Base-by-base conservation (phyloP, 495 filamentous ascomycete species). In the Entonaema liquescens region DNA sequence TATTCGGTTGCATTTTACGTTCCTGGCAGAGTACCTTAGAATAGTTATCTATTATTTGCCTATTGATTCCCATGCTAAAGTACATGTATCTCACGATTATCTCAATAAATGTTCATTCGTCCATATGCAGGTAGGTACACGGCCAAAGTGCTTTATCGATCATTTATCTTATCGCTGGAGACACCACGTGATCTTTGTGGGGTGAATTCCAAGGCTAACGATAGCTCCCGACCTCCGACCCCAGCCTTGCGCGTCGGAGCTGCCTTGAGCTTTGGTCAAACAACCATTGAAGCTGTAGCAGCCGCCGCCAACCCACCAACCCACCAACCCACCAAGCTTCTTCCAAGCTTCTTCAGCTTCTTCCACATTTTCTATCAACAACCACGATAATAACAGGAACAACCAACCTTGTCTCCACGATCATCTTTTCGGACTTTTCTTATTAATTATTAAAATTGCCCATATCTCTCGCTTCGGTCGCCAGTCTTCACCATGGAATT, bases 401-500 rank as follows among this genome's bases (percentile, higher is more conserved):
- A 5, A 67, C 56, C 26, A 26, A 19, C 15, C 35, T 36, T 36
- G 19, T 42, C 13, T 19, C 49, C 28, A 58, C 62, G 3, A 31
- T 26, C 31, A 56, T 15, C 17, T 7, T 17, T 56, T 4, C 2
- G 15, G 23, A 8, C 3, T 47, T 21, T 23, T 9, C 36, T 23
- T 19, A 23, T 17, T 23, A 21, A 52, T 23, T 19, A 23, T 17
- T 52, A 13, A 52, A 23, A 26, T 25, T 21, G 25, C 25, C 11
- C 53, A 35, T 28, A 35, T 17, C 9, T 40, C 5, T 21, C 33
- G 38, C 5, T 59, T 36, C 15, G 31, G 26, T 56, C 33, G 9
- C 17, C 15, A 56, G 9, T 35, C 17, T 56, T 19, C 29, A 56
- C 63, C 49, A 88, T 88, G 86, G 85, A 87, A 75, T 88, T 87